These are phyloP conservation scores for Psidium guajava DNA, from an alignment of 345 rosid genomes.

Conservation along the genomic window DNA sequence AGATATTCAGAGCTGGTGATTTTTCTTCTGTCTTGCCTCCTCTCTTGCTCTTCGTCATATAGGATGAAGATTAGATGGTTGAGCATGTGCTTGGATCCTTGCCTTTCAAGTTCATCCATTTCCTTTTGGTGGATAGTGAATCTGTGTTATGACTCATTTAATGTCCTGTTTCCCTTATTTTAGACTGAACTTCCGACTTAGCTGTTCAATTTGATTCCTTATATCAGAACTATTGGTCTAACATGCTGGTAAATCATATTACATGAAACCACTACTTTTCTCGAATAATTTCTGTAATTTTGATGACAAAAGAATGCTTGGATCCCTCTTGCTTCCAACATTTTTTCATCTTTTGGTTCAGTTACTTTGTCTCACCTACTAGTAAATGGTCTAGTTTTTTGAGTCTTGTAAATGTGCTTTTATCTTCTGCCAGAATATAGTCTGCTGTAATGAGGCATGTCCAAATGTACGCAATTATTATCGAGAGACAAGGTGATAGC, in stretches of 20 bases:
- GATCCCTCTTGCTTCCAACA: not conserved
- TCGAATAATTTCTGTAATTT: not conserved
- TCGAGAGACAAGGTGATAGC: not conserved
- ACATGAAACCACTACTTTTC: not conserved
- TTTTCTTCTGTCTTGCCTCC: not conserved
- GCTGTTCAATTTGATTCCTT: not conserved
- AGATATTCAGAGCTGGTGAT: not conserved
- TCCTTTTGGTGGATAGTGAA: not conserved
- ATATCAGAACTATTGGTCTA: not conserved
- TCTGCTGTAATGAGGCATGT: not conserved
- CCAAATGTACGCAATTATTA: not conserved
- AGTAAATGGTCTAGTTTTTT: not conserved
- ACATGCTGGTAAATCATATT: not conserved
- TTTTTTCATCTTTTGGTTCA: not conserved
- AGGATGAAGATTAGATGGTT: not conserved
- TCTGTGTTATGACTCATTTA: not conserved
- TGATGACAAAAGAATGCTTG: not conserved
- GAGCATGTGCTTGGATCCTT: not conserved
- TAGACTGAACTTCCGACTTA: not conserved
- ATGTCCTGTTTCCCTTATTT: not conserved
- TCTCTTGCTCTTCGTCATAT: not conserved
- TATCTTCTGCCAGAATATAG: not conserved
- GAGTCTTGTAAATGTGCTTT: not conserved
- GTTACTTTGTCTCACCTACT: not conserved
- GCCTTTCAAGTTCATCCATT: not conserved